Base-by-base conservation (phyloP, 2,329 filamentous ascomycete species). In the Catunica adiposa region DNA sequence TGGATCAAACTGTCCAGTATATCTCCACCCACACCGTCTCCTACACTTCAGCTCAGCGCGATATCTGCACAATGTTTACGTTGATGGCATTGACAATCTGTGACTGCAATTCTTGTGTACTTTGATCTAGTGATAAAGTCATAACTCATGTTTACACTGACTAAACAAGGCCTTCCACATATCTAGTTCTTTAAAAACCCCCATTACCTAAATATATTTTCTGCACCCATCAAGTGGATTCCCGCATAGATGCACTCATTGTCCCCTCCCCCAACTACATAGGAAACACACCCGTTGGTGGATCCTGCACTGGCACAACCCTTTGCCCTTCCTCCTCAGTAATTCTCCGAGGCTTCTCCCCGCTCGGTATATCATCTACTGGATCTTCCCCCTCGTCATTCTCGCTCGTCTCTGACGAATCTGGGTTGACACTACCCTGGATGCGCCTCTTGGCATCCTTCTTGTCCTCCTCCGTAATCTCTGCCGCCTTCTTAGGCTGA, bases 391-490 rank as follows among this genome's bases (percentile, higher is more conserved):
- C 23, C 31, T 22, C 51, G 15, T 66, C 64, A 22, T 67, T 69
- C 23, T 66, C 66, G 54, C 69, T 71, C 53, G 72, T 71, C 34
- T 70, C 70, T 1, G 68, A 66, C 22, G 68, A 70, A 37, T 71
- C 69, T 52, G 69, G 64, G 57, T 69, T 62, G 26, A 72, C 66
- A 60, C 70, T 73, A 56, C 77, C 77, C 63, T 77, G 73, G 61
- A 96, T 96, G 55, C 88, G 81, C 25, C 89, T 82, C 71, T 88
- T 86, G 31, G 89, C 90, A 25, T 89, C 86, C 65, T 83, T 78
- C 71, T 86, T 89, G 62, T 96, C 89, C 53, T 80, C 81, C 59
- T 81, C 75, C 0, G 89, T 92, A 59, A 94, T 79, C 61, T 94
- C 82, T 59, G 76, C 76, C 59, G 78, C 77, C 61, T 80, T 76